Evolutionary conservation across 352 stramenopile species (phyloP), one percentile per base, ranked within the genome.

Genomic region (Phytophthora hibernalis): DNA sequence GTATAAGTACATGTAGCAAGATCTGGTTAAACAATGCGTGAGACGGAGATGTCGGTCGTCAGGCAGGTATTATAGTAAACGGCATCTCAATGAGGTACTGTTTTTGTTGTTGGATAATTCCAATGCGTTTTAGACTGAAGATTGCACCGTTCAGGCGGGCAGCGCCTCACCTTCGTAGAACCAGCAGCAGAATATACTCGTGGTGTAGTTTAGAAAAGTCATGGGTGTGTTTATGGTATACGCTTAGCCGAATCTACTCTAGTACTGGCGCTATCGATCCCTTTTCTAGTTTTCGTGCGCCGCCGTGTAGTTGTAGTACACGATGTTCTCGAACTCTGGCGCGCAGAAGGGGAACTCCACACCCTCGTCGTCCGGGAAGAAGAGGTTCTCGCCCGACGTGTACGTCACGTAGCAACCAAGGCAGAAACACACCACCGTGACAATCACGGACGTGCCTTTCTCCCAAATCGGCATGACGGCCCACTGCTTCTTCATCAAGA

Each of bases 261-360:
- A 44, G 16, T 21, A 44, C 37, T 44, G 16, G 9, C 6, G 13
- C 15, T 9, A 22, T 21, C 16, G 37, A 13, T 44, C 15, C 37
- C 37, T 44, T 40, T 9, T 44, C 26, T 65, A 65, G 37, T 20
- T 52, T 20, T 42, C 49, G 18, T 65, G 57, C 9, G 33, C 57
- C 31, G 57, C 57, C 26, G 57, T 65, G 57, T 65, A 65, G 24
- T 65, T 65, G 35, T 65, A 65, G 47, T 65, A 65, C 47, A 65
- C 57, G 15, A 35, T 58, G 48, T 51, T 65, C 21, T 65, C 57
- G 11, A 42, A 65, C 48, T 65, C 57, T 0, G 57, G 26, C 8
- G 33, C 15, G 37, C 47, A 65, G 33, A 59, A 65, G 12, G 57
- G 57, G 24, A 65, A 65, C 37, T 65, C 47, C 35, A 52, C 57